Evolutionary conservation across 345 rosid genomes (phyloP).

Genomic region (Bruguiera parviflora): DNA sequence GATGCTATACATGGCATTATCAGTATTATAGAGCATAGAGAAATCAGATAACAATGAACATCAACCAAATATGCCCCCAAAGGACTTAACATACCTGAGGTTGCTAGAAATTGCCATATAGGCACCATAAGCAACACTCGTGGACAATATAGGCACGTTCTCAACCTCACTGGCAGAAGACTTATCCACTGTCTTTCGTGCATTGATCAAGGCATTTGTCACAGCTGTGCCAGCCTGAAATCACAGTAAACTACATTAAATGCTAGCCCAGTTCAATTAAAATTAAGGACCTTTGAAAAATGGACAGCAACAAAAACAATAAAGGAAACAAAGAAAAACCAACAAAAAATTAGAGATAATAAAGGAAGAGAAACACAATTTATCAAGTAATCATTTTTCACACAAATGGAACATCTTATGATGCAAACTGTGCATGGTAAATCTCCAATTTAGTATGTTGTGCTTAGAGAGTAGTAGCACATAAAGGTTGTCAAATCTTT

Average conservation of each 20-base stretch:
- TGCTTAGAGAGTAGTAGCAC: too few species aligned
- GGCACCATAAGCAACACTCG: slow-evolving; percentile 91
- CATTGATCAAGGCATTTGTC: slow-evolving; percentile 84
- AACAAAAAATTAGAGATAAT: too few species aligned
- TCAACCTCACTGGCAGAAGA: slow-evolving; percentile 57
- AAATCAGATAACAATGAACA: not conserved
- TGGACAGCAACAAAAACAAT: not conserved
- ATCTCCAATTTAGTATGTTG: too few species aligned
- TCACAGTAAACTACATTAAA: slow-evolving; percentile 11
- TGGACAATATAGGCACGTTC: slow-evolving; percentile 80
- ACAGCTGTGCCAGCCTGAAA: slow-evolving; percentile 81
- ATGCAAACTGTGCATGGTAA: too few species aligned
- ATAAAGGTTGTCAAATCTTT: too few species aligned
- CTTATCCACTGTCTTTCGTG: slow-evolving; percentile 75
- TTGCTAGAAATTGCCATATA: slow-evolving; percentile 98
- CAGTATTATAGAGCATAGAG: not conserved
- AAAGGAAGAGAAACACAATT: too few species aligned
- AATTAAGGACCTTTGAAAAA: not conserved
- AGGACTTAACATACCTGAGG: slow-evolving; percentile 52
- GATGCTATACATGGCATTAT: not conserved
- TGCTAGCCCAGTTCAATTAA: slow-evolving; percentile 12
- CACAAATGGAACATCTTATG: too few species aligned
- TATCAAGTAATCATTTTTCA: too few species aligned
- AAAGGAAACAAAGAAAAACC: too few species aligned
- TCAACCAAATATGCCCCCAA: not conserved